Evolutionary conservation across 2,329 filamentous ascomycete species (phyloP).

Genomic region (Trichoderma semiorbis): DNA sequence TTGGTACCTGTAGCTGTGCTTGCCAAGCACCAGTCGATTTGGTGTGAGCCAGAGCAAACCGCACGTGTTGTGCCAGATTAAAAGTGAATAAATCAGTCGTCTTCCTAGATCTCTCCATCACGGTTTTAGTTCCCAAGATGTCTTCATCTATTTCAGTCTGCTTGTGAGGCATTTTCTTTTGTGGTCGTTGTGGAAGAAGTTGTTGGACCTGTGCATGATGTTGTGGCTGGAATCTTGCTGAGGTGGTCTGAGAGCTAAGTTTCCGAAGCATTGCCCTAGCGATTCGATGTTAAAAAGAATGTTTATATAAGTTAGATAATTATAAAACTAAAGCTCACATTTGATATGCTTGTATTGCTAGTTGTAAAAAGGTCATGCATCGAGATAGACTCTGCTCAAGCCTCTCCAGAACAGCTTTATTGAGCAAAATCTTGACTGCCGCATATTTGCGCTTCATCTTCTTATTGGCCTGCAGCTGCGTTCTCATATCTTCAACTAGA

Average conservation of each 20-base stretch:
- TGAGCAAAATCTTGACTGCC: slow-evolving; percentile 22
- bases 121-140: rapidly evolving
- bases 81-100: not conserved
- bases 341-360: slow-evolving; percentile 22
- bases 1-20: slow-evolving; percentile 24
- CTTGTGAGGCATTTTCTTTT: not conserved
- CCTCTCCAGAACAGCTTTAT: slow-evolving; percentile 21
- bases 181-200: not conserved
- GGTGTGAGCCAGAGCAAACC: slow-evolving; percentile 16
- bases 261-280: slow-evolving; percentile 22
- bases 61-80: slow-evolving; percentile 18
- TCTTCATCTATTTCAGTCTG: not conserved
- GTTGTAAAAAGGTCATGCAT: slow-evolving; percentile 20
- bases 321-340: slow-evolving; percentile 20
- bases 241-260: slow-evolving; percentile 21
- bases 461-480: slow-evolving; percentile 19
- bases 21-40: slow-evolving; percentile 23
- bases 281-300: not conserved
- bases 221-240: slow-evolving; percentile 11
- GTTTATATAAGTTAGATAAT: not conserved
- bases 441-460: slow-evolving; percentile 21
- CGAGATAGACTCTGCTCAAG: slow-evolving; percentile 21
- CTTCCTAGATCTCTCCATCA: not conserved
- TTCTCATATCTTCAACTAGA: slow-evolving; percentile 21
- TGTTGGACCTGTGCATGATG: slow-evolving; percentile 12